Base-by-base conservation (phyloP, 2,329 filamentous ascomycete species). In the Bimuria novae-zelandiae region DNA sequence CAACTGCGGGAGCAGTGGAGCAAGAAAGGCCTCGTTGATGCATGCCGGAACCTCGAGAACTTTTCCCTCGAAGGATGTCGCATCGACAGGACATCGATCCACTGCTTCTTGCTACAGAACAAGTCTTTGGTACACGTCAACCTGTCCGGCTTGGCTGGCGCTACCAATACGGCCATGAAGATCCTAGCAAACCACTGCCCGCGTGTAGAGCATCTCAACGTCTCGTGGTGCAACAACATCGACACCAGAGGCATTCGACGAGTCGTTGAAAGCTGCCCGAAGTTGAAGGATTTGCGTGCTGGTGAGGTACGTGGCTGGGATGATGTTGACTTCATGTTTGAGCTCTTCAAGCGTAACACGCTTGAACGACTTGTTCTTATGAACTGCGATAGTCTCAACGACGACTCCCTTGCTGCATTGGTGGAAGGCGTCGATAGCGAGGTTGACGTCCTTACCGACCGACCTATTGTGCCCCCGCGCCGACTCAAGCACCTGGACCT, bases 181-280 rank as follows among this genome's bases (percentile, higher is more conserved):
- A 90, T 95, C 54, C 88, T 99, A 54, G 87, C 90, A 0, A 81
- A 88, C 48, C 87, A 88, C 33, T 97, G 93, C 64, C 86, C 87
- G 1, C 86, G 88, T 43, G 79, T 99, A n/a, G 87, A 96, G 72
- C 82, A 84, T 50, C 82, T 97, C 60, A 95, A 97, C 65, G 84
- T 97, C 17, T 96, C 92, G 0, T 97, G 93, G 91, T 99, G 94
- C 76, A 87, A 86, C 60, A 88, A 91, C 55, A 85, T 97, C 68
- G 88, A 94, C 66, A 88, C 90, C 7, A 79, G 83, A 11, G 92
- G 92, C 4, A 77, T 97, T 49, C 84, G 82, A 58, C 82, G 83
- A 46, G 82, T 99, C 1, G 77, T 97, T 0, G 80, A 88, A 54
- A 82, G 82, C 2, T 97, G 94, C 67, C 79, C 82, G 0, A 86